Base-by-base conservation (phyloP, 2,329 filamentous ascomycete genomes). In the Pestalotiopsis sp. region DNA sequence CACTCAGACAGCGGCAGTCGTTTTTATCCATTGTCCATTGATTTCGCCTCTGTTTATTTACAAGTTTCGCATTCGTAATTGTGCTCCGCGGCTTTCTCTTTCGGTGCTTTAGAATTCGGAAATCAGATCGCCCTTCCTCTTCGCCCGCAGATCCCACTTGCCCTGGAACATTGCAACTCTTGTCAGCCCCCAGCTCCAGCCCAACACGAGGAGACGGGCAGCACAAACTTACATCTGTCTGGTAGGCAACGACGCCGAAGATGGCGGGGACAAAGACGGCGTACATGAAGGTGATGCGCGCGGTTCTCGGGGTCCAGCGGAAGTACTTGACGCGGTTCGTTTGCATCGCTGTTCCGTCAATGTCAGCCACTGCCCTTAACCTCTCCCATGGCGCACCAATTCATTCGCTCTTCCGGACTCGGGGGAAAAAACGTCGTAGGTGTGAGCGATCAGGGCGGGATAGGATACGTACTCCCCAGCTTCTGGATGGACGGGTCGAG, bases 281-380 rank as follows among this genome's bases (percentile, higher is more conserved):
- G 81, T 95, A 98, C 72, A 91, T 85, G 78, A 98, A 89, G 4
- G 91, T 91, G 77, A 98, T 82, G 83, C 89, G 90, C 38, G 93
- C 94, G 60, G 94, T 97, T 77, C 92, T 88, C 66, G 90, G 88
- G 45, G 92, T 98, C 93, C 94, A 98, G 81, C 94, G 89, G 89
- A 98, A 99, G 89, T 93, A 97, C 84, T 94, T 94, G 89, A 95
- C 92, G 73, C 96, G 92, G 85, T 93, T 94, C 77, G 88, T 85
- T 77, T 88, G 89, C 90, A 98, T 93, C 80, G 92, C 95, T 97
- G 77, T 75, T 60, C 62, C 66, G 64, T 40, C 23, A 25, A 38
- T 20, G n/a, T 56, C 38, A 59, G 27, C 38, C n/a, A 56, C 4
- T 67, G 62, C 40, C 17, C 17, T 62, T 12, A 36, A 27, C 40